phyloP scores from a whole-genome alignment of 306 rosid species.

The Sicyos edulis region DNA sequence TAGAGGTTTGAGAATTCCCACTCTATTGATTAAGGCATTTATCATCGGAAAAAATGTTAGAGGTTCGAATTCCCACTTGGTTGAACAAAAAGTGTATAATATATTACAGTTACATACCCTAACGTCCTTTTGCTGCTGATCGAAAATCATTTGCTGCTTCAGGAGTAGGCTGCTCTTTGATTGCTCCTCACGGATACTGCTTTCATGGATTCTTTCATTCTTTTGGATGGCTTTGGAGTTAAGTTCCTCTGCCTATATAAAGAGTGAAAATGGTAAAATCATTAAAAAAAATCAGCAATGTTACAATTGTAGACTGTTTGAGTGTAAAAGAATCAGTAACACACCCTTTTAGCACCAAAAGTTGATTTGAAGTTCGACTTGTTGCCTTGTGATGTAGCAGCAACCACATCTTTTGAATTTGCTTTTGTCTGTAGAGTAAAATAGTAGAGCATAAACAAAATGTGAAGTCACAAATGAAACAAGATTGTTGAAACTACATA shows the following conservation, averaged over 20 bases:
- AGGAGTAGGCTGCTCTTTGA: slow-evolving; percentile 37
- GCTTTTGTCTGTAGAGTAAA: slow-evolving; percentile 39
- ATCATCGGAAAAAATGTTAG: too few relatives aligned
- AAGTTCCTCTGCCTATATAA: slow-evolving; percentile 41
- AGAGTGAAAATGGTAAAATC: neutral
- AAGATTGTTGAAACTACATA: slow-evolving; percentile 19
- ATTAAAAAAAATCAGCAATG: neutral
- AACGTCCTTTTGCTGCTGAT: slow-evolving; percentile 72
- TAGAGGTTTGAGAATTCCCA: neutral
- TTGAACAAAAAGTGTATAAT: neutral
- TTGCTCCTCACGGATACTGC: slow-evolving; percentile 43
- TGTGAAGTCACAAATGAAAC: neutral
- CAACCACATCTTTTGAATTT: slow-evolving; percentile 27
- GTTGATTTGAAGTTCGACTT: slow-evolving; percentile 37
- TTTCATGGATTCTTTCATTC: slow-evolving; percentile 35
- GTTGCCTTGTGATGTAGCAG: slow-evolving; percentile 36
- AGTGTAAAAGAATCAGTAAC: slow-evolving; percentile 13
- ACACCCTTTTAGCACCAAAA: slow-evolving; percentile 51
- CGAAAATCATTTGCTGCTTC: slow-evolving; percentile 58
- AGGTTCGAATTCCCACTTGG: too few relatives aligned
- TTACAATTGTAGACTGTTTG: neutral
- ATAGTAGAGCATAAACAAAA: slow-evolving; percentile 14
- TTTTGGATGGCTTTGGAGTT: slow-evolving; percentile 32
- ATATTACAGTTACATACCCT: slow-evolving; percentile 37
- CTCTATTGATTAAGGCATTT: neutral